Conservation (phyloP, 23 red algal species). For the Chondrus crispus region DNA sequence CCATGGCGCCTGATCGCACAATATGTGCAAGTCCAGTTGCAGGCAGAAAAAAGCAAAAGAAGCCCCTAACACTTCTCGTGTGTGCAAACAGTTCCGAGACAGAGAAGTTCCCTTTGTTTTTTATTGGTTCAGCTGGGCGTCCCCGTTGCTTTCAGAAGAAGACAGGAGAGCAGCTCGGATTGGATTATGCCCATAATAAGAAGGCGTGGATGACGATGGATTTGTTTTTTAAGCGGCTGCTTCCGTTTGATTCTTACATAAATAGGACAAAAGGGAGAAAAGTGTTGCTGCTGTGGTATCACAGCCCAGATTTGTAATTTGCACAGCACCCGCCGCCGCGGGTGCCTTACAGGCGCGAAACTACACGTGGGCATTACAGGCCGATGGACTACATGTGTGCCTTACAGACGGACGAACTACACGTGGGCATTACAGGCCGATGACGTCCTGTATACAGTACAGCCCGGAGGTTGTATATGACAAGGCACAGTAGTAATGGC, state of each 20-base stretch:
- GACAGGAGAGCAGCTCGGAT: background rate
- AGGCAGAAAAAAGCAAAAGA: background rate
- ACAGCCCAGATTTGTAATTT: no score
- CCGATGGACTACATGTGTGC: no score
- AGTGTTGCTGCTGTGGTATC: background rate
- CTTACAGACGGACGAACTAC: no score
- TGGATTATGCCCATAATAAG: background rate
- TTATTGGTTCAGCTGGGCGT: background rate
- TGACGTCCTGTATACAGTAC: no score
- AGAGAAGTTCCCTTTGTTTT: background rate
- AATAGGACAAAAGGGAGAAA: background rate
- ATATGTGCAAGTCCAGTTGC: background rate
- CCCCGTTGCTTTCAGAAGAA: background rate
- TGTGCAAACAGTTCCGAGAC: background rate
- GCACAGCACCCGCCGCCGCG: no score
- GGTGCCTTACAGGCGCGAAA: no score
- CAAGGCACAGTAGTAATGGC: no score
- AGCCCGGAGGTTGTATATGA: no score
- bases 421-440: no score
- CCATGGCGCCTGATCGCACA: background rate
- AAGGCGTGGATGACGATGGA: background rate
- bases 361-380: no score
- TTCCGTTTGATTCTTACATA: background rate
- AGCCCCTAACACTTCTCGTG: background rate
- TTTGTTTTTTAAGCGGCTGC: background rate